Evolutionary conservation across 441 rosid genomes (phyloP).

Genomic region (Eruca vesicaria): DNA sequence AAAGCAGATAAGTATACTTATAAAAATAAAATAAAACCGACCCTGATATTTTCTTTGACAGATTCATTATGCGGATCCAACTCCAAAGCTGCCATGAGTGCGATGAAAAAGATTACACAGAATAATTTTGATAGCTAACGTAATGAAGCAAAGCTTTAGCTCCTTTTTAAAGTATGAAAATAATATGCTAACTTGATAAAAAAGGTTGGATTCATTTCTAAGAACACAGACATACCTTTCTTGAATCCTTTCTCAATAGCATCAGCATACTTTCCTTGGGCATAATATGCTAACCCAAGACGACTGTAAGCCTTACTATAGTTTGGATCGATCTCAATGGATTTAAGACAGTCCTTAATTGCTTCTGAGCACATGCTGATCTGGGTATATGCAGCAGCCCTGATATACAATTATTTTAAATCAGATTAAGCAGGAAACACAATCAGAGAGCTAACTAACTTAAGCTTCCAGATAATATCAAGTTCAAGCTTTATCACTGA

Average conservation of each 20-base stretch:
- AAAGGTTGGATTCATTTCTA: not conserved
- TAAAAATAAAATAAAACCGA: slow-evolving; percentile 24
- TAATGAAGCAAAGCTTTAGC: slow-evolving; percentile 6
- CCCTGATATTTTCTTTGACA: slow-evolving; percentile 78
- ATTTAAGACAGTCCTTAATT: slow-evolving; percentile 68
- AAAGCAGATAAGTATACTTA: not conserved
- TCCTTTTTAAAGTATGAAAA: not conserved
- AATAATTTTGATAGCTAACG: slow-evolving; percentile 5
- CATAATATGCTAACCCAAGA: slow-evolving; percentile 83
- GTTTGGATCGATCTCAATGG: slow-evolving; percentile 68
- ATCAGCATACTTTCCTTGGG: slow-evolving; percentile 67
- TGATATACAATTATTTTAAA: slow-evolving; percentile 22
- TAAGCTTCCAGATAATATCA: slow-evolving; percentile 1
- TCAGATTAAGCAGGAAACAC: not conserved
- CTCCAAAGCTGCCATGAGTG: slow-evolving; percentile 60
- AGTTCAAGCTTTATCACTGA: slow-evolving; percentile 27
- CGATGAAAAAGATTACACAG: slow-evolving; percentile 12
- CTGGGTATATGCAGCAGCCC: slow-evolving; percentile 93
- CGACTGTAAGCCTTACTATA: slow-evolving; percentile 91
- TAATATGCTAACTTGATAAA: slow-evolving; percentile 13
- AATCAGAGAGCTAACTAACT: not conserved
- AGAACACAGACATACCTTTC: slow-evolving; percentile 54
- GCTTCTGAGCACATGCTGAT: slow-evolving; percentile 61
- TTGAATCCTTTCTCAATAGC: slow-evolving; percentile 79
- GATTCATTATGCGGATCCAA: slow-evolving; percentile 74